These are phyloP conservation scores for Bonia amplexicaulis DNA, from an alignment of 176 grass and related monocot species.

Conservation along the genomic window DNA sequence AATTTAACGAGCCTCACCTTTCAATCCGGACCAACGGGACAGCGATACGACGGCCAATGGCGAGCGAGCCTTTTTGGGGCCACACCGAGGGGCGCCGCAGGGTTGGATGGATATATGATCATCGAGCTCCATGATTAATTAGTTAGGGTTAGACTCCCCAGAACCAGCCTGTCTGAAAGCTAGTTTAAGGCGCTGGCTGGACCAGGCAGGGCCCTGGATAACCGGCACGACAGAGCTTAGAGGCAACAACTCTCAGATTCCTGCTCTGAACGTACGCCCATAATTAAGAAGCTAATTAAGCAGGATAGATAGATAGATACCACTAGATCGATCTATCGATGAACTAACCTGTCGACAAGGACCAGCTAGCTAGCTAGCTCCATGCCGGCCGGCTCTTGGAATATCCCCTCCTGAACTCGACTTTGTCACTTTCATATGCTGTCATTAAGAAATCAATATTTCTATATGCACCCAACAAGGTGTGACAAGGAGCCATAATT, in stretches of 20 bases:
- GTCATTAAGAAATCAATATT: background rate
- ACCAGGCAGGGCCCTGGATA: background rate
- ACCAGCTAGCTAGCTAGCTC: background rate
- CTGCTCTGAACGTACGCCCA: background rate
- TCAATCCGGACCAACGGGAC: conserved; percentile 21
- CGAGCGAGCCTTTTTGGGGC: conserved; percentile 9
- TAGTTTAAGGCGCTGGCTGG: conserved; percentile 9
- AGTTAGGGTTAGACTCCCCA: conserved; percentile 26
- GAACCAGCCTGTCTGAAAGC: conserved; percentile 36
- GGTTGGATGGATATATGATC: background rate
- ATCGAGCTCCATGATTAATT: conserved; percentile 1
- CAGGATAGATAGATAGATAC: background rate
- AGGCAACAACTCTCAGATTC: background rate
- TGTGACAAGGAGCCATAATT: background rate
- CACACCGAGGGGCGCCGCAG: conserved; percentile 22
- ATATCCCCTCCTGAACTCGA: background rate
- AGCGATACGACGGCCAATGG: conserved; percentile 37
- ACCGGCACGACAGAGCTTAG: background rate
- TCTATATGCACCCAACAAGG: background rate
- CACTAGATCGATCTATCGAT: background rate
- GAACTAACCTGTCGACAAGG: background rate
- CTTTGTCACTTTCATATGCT: conserved; percentile 8
- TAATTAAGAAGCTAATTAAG: background rate
- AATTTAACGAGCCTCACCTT: conserved; percentile 14
- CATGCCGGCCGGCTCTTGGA: background rate